phyloP scores from a whole-genome alignment of 371 early-diverging fungal species.

The Massospora cicadina region DNA sequence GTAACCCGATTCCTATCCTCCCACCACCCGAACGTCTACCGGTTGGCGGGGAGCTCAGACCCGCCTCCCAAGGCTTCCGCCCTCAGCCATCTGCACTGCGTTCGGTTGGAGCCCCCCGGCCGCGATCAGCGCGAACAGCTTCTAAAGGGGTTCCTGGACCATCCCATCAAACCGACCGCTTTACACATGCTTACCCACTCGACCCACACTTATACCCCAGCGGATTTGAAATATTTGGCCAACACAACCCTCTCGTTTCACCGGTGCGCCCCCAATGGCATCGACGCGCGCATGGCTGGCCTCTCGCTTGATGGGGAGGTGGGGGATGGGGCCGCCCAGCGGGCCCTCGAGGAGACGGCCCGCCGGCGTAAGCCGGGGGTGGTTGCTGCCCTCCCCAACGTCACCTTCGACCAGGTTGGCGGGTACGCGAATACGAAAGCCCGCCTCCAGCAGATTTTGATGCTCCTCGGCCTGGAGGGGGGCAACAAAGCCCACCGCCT shows the following conservation, averaged over 20 bases:
- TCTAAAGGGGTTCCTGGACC: not conserved
- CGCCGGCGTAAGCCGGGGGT: not conserved
- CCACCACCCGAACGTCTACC: not conserved
- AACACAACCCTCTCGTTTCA: not conserved
- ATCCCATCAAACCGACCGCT: not conserved
- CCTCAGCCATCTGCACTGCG: not conserved
- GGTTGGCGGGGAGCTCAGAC: not conserved
- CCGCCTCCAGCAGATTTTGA: not conserved
- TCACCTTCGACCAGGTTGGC: not conserved
- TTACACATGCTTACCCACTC: not conserved
- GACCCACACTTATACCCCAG: not conserved
- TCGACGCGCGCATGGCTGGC: not conserved
- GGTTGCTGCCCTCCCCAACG: not conserved
- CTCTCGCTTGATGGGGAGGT: not conserved
- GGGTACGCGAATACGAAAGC: not conserved
- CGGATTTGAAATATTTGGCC: not conserved
- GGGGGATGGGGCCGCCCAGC: not conserved
- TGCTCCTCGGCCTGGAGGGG: not conserved
- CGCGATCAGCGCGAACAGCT: not conserved
- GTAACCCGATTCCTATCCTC: not conserved
- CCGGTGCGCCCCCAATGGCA: not conserved
- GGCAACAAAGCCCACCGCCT: slow-evolving; percentile 22
- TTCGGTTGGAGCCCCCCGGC: not conserved
- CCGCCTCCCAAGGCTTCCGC: not conserved
- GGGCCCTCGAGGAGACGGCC: not conserved